Conservation (phyloP, 176 grass and related monocot genomes). For the Miscanthus lutarioriparius region DNA sequence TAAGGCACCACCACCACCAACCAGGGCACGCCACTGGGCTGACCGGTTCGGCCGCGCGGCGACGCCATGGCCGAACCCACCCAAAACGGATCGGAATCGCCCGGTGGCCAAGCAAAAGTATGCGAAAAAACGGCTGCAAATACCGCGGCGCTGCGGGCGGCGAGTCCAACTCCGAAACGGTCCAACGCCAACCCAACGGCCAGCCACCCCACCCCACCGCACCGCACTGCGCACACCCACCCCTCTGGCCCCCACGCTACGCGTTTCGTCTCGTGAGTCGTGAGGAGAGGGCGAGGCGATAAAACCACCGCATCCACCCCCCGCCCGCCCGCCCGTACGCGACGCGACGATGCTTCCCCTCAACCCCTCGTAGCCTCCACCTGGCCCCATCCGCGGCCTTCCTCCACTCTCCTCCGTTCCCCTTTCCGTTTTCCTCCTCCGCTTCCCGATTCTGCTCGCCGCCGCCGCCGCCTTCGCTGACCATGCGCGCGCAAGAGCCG, state of each 20-base stretch:
- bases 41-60: not conserved
- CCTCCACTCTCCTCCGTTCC: not conserved
- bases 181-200: constrained; percentile 26
- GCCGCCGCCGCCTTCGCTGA: constrained; percentile 33
- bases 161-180: constrained; percentile 27
- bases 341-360: constrained; percentile 28
- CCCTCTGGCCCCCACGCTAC: not conserved
- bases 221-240: not conserved
- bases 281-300: constrained; percentile 26
- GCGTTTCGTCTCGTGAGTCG: constrained; percentile 26
- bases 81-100: not conserved
- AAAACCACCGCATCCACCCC: constrained; percentile 39
- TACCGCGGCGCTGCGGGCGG: constrained; percentile 24
- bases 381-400: not conserved
- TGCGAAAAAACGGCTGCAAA: constrained; percentile 8
- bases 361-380: constrained; percentile 26
- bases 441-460: not conserved
- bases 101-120: not conserved
- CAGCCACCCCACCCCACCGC: not conserved
- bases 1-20: constrained; percentile 6
- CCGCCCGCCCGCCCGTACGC: not conserved
- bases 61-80: constrained; percentile 11
- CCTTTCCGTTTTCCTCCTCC: constrained; percentile 4
- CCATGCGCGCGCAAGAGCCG: constrained; percentile 5
- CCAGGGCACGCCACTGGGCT: constrained; percentile 14